Conservation (phyloP, 257 asterid species). For the Paulownia fortunei region DNA sequence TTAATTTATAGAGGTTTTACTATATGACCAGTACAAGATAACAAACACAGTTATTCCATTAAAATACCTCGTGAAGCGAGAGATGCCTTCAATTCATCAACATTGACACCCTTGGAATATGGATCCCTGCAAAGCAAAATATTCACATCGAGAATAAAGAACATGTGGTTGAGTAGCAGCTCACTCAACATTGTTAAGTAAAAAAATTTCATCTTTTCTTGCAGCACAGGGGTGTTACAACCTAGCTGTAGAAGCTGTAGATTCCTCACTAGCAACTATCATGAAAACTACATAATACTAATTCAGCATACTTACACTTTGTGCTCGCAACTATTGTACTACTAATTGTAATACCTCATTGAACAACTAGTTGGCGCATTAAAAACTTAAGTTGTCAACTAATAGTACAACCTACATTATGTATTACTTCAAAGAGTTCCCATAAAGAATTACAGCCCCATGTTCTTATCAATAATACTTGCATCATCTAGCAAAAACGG, state of each 20-base stretch:
- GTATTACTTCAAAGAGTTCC: not conserved
- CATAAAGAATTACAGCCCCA: not conserved
- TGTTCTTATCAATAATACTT: not conserved
- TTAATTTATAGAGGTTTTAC: no score
- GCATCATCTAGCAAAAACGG: not conserved
- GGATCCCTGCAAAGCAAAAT: conserved; percentile 69
- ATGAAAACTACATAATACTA: not conserved
- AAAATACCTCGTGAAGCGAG: conserved; percentile 73
- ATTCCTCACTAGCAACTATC: not conserved
- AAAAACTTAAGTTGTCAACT: not conserved
- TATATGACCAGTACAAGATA: not conserved
- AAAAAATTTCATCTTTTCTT: not conserved
- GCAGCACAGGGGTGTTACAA: not conserved
- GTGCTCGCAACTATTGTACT: not conserved
- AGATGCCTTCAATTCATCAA: conserved; percentile 72
- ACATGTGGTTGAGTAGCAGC: not conserved
- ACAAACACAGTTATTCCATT: conserved; percentile 24
- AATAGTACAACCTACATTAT: not conserved
- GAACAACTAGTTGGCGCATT: not conserved
- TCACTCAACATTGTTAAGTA: conserved; percentile 4
- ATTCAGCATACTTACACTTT: not conserved
- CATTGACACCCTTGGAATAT: conserved; percentile 59
- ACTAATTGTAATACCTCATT: not conserved
- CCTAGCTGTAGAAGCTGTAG: not conserved
- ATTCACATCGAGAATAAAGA: conserved; percentile 22